phyloP scores from a whole-genome alignment of 768 basidiomycete genomes.

The Termitomyces sp. region DNA sequence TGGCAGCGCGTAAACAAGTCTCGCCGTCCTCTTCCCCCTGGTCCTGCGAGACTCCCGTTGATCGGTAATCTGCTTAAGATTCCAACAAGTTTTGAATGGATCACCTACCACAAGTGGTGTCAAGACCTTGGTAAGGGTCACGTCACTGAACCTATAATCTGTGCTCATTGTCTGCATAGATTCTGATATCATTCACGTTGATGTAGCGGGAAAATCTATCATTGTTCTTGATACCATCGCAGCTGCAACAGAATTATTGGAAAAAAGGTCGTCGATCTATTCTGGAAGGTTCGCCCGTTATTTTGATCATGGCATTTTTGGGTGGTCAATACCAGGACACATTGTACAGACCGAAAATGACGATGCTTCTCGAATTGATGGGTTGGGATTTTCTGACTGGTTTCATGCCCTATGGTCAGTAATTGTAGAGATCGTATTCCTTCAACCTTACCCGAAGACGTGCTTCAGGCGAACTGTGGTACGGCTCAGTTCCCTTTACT shows the following conservation, averaged over 20 bases:
- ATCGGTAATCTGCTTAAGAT: conserved; percentile 12
- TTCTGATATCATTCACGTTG: neutral
- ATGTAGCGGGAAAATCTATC: neutral
- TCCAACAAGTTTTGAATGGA: conserved; percentile 8
- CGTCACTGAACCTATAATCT: neutral
- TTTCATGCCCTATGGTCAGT: neutral
- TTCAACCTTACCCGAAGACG: neutral
- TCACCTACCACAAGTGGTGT: conserved; percentile 13
- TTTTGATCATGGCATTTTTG: neutral
- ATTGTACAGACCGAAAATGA: neutral
- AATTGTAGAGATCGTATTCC: neutral
- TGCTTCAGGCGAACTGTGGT: neutral
- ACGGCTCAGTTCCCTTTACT: neutral
- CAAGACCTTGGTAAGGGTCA: conserved; percentile 16
- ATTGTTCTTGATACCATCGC: neutral
- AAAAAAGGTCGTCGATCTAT: neutral
- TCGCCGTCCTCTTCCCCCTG: conserved; percentile 9
- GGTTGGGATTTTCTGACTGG: neutral
- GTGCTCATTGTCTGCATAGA: neutral
- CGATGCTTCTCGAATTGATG: neutral
- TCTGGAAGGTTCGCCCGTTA: neutral
- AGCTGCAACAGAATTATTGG: neutral
- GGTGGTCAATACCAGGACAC: too few relatives aligned
- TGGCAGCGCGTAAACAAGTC: neutral
- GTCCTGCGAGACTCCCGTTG: neutral